phyloP scores from a whole-genome alignment of 1,284 basidiomycete species.

The Pseudozyma pruni region DNA sequence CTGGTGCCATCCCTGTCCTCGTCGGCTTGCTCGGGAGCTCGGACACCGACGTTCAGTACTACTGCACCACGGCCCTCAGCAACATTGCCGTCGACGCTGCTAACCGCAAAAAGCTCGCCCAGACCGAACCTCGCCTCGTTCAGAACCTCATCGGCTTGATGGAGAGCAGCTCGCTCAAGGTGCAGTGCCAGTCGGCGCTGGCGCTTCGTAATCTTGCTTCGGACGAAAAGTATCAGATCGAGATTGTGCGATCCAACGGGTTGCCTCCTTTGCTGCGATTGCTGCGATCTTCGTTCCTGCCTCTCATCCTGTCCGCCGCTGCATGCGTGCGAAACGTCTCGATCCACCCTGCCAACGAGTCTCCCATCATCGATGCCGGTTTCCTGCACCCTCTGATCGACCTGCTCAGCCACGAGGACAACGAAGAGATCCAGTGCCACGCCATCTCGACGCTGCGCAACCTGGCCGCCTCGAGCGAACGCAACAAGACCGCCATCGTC shows the following conservation, averaged over 20 bases:
- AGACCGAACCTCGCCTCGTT: constrained; percentile 93
- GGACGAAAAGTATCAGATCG: constrained; percentile 99
- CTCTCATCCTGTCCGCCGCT: constrained; percentile 97
- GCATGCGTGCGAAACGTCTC: constrained; percentile 99
- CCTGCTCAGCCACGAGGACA: constrained; percentile 94
- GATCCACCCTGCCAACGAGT: constrained; percentile 98
- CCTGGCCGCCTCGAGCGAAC: constrained; percentile 94
- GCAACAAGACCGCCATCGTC: constrained; percentile 98
- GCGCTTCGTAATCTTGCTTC: constrained; percentile 96
- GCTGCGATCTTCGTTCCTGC: constrained; percentile 94
- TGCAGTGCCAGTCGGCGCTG: constrained; percentile 97
- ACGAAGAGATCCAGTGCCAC: constrained; percentile 99
- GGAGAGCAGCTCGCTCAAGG: constrained; percentile 97
- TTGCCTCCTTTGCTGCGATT: constrained; percentile 91
- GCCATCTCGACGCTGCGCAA: constrained; percentile 99
- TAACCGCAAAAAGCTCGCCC: constrained; percentile 95
- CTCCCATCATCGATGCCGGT: constrained; percentile 97
- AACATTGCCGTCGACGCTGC: constrained; percentile 80
- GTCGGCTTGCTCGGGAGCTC: constrained; percentile 94
- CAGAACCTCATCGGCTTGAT: constrained; percentile 93
- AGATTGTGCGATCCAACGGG: constrained; percentile 96
- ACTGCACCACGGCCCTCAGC: constrained; percentile 97
- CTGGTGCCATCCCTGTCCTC: constrained; percentile 96
- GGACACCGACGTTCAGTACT: constrained; percentile 99
- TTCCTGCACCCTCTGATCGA: constrained; percentile 97